Evolutionary conservation across 345 rosid species (phyloP).

Genomic region (Eutrema yunnanense): DNA sequence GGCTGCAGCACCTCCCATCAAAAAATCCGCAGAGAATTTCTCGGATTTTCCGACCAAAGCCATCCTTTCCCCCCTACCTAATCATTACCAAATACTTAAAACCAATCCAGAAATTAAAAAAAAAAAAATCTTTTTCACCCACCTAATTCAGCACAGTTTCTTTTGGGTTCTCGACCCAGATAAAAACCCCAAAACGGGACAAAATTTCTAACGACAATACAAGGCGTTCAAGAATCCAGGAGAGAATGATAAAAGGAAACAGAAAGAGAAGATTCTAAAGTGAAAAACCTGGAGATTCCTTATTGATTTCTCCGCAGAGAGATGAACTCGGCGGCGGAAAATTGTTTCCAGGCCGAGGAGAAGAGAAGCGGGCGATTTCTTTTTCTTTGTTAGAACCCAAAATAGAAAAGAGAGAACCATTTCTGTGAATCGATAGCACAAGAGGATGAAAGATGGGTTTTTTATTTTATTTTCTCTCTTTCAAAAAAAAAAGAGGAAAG

Average conservation of each 20-base stretch:
- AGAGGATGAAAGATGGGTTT: background rate
- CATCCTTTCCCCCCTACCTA: conserved; percentile 22
- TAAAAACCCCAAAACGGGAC: background rate
- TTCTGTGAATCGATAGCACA: background rate
- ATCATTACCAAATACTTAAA: background rate
- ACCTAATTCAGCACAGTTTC: background rate
- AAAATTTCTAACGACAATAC: background rate
- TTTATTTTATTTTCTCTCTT: background rate
- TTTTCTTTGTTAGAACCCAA: background rate
- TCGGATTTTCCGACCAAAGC: conserved; percentile 39
- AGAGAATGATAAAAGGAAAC: background rate
- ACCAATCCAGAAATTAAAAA: background rate
- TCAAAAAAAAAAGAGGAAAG: background rate
- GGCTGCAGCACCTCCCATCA: conserved; percentile 81
- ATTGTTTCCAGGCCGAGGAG: background rate
- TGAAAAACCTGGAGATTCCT: conserved; percentile 17
- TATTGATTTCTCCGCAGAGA: conserved; percentile 10
- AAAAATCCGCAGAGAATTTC: conserved; percentile 67
- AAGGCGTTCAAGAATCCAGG: background rate
- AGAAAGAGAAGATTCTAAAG: background rate
- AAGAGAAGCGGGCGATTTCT: background rate
- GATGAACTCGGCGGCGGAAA: conserved; percentile 21
- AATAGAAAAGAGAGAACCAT: conserved; percentile 25
- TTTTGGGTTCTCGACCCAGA: background rate
- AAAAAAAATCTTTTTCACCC: background rate